Evolutionary conservation across 805 yeast species (phyloP).

Genomic region (Kodamaea hsintzibuensis): DNA sequence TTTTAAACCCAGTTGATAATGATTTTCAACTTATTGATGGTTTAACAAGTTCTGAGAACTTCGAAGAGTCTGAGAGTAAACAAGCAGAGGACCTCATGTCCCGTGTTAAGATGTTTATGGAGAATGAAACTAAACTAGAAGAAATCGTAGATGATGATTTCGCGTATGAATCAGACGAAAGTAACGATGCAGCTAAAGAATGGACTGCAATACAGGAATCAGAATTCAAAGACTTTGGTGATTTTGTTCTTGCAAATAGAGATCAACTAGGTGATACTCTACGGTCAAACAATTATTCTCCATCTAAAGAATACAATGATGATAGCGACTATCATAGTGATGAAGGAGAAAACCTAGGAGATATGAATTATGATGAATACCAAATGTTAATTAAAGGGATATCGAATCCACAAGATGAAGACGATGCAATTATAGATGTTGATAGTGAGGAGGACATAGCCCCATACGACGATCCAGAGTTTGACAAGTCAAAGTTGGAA

Average conservation of each 20-base stretch:
- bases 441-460: constrained; percentile 14
- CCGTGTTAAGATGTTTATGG: constrained; percentile 2
- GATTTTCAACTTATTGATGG: background rate
- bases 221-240: constrained; percentile 13
- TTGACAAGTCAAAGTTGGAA: constrained; percentile 4
- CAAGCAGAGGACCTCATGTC: constrained; percentile 3
- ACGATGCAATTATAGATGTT: constrained; percentile 13
- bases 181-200: background rate
- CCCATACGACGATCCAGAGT: constrained; percentile 11
- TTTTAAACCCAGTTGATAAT: background rate
- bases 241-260: constrained; percentile 9
- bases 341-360: constrained; percentile 2
- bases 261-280: background rate
- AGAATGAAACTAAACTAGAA: constrained; percentile 2
- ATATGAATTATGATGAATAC: constrained; percentile 10
- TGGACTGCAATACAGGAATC: background rate
- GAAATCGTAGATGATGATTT: background rate
- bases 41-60: background rate
- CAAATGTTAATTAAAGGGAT: background rate
- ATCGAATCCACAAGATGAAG: background rate
- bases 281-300: background rate
- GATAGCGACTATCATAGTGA: constrained; percentile 16
- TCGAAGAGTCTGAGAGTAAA: constrained; percentile 1
- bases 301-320: constrained; percentile 15
- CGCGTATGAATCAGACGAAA: constrained; percentile 3